Evolutionary conservation across 441 rosid genomes (phyloP).

Genomic region (Metrosideros polymorpha): DNA sequence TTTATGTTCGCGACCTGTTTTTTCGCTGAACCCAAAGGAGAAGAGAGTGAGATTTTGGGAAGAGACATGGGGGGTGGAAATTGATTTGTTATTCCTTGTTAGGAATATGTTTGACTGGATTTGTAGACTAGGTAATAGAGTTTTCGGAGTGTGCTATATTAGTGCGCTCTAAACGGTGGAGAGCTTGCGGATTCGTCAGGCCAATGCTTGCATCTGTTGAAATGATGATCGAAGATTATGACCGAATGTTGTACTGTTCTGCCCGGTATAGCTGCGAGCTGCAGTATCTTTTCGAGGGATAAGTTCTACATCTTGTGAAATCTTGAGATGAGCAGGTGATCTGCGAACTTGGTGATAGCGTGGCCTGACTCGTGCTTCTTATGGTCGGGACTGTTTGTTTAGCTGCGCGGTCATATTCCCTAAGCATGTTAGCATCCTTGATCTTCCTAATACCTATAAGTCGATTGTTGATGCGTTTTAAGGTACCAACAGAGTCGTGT

Average conservation of each 20-base stretch:
- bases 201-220: too few species aligned
- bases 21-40: neutral
- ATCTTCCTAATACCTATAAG: neutral
- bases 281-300: too few species aligned
- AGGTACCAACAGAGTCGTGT: neutral
- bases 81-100: neutral
- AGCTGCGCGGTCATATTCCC: neutral
- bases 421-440: neutral
- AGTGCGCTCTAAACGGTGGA: neutral
- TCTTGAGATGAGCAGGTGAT: neutral
- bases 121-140: neutral
- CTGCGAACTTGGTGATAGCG: too few species aligned
- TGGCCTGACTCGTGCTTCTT: too few species aligned
- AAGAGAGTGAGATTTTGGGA: slow-evolving; percentile 1
- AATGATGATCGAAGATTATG: neutral
- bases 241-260: neutral
- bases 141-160: neutral
- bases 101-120: neutral
- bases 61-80: too few species aligned
- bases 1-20: neutral
- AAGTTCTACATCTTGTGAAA: neutral
- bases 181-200: neutral
- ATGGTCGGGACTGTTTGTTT: neutral
- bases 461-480: neutral
- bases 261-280: too few species aligned